Conservation (phyloP, 2,329 filamentous ascomycete genomes). For the Botrytis porri region DNA sequence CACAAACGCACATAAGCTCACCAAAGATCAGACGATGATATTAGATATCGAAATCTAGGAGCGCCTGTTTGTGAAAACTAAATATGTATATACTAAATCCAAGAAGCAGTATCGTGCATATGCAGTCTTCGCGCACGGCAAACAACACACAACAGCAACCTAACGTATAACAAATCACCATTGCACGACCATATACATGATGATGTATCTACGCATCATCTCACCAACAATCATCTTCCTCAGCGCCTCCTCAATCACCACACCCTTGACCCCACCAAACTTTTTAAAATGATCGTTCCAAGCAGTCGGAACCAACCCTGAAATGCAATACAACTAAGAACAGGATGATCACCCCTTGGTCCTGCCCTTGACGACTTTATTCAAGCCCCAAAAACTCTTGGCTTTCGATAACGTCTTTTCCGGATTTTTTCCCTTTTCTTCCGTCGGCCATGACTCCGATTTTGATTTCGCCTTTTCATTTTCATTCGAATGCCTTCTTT, state of each 20-base stretch:
- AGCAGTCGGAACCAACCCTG: slow-evolving; percentile 16
- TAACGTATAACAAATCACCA: not conserved
- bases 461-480: not conserved
- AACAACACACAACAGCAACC: not conserved
- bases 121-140: not conserved
- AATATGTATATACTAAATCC: not conserved
- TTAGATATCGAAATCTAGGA: not conserved
- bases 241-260: not conserved
- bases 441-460: slow-evolving; percentile 7
- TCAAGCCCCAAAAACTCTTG: slow-evolving; percentile 19
- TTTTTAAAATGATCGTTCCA: slow-evolving; percentile 4
- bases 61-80: not conserved
- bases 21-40: not conserved
- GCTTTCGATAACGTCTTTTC: slow-evolving; percentile 17
- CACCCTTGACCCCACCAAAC: not conserved
- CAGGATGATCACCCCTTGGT: slow-evolving; percentile 3
- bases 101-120: slow-evolving; percentile 11
- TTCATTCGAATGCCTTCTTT: not conserved
- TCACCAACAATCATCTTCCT: not conserved
- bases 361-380: slow-evolving; percentile 8
- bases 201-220: not conserved
- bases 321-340: slow-evolving; percentile 9
- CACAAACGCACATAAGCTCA: not conserved
- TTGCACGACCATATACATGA: not conserved
- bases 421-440: slow-evolving; percentile 16